Conservation (phyloP, 768 basidiomycete genomes). For the Podaxis carcinomalis region DNA sequence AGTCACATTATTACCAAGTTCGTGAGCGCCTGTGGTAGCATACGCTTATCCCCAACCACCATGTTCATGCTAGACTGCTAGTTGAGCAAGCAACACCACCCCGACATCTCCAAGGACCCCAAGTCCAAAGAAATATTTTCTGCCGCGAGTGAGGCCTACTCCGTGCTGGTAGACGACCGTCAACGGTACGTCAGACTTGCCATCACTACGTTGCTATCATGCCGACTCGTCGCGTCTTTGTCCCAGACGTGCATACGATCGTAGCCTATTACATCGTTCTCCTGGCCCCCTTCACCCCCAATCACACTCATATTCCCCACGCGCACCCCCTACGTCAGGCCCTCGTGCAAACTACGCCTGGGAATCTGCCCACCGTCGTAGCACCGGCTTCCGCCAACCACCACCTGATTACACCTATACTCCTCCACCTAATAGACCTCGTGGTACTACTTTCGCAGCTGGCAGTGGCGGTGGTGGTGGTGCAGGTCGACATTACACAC, state of each 20-base stretch:
- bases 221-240: too few species aligned
- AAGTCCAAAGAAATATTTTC: constrained; percentile 33
- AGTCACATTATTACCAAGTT: constrained; percentile 43
- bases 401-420: constrained; percentile 20
- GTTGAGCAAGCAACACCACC: constrained; percentile 46
- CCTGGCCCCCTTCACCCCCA: constrained; percentile 13
- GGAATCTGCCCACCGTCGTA: constrained; percentile 22
- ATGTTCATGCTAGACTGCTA: constrained; percentile 10
- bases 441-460: not conserved
- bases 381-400: constrained; percentile 17
- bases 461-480: not conserved
- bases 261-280: constrained; percentile 29
- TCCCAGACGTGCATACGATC: constrained; percentile 40
- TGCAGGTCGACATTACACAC: constrained; percentile 8
- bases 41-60: not conserved
- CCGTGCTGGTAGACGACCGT: constrained; percentile 39
- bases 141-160: constrained; percentile 40
- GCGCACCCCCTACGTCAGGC: constrained; percentile 22
- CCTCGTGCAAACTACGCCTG: constrained; percentile 38
- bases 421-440: constrained; percentile 15
- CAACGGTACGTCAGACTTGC: constrained; percentile 26
- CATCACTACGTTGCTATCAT: not conserved
- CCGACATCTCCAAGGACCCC: constrained; percentile 42
- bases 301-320: constrained; percentile 19
- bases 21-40: not conserved